Base-by-base conservation (phyloP, 1,139 yeast genomes). In the Sugiyamaella novakii region DNA sequence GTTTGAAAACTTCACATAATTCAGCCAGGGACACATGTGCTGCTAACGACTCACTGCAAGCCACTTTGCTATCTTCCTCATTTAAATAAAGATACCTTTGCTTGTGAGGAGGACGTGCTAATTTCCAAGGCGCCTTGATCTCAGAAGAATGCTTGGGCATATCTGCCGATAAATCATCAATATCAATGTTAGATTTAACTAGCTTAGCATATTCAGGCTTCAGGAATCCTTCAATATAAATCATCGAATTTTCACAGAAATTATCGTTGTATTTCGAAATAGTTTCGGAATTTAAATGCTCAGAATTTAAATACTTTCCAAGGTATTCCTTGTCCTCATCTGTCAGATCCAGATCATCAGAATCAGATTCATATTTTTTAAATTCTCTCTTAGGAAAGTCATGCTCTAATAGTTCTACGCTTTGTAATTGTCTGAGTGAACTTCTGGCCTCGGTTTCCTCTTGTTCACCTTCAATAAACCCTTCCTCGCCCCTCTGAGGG, bases 31-130 rank as follows among this genome's bases (percentile, higher is more conserved):
- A 67, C 19, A 50, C 39, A 35, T 57, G 56, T 3, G 59, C 58
- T 2, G 47, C 49, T 6, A 36, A 28, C 1, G 54, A 51, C 21
- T 51, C 56, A 1, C 54, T 53, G 0, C 47, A 51, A 1, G 67
- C 58, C 1, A 67, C 59, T 19, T 57, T 57, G 31, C 59, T 60
- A 1, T 64, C 62, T 15, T 41, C 47, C 4, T 42, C 45, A 15
- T 46, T 41, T 39, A 91, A 75, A 64, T 88, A 92, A 75, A 89
- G 68, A 66, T 77, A 94, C 55, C 97, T 74, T 69, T 88, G 92
- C 63, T 94, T 89, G 65, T 91, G 98, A 7, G 97, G 95, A 12
- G 98, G 98, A 35, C 86, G 80, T 0, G 98, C 94, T 42, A 91
- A 76, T 57, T 85, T 82, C 98, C 98, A 94, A 2, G 96, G 96